Evolutionary conservation across 2,329 filamentous ascomycete species (phyloP), one percentile per base, ranked within the genome.

Genomic region (Xylariaceae sp.): DNA sequence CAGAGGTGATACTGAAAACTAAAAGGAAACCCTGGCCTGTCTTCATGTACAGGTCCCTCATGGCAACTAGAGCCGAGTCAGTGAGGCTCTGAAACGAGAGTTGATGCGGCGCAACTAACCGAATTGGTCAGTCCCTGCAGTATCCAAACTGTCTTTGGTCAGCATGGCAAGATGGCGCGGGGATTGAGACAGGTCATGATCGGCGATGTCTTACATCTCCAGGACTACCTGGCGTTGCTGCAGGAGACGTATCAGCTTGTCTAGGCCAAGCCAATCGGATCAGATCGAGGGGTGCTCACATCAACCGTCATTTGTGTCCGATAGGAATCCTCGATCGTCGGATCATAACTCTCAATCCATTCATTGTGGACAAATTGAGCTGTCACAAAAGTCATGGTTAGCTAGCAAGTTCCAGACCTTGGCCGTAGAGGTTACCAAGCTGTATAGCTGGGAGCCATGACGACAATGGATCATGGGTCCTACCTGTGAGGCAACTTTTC

Each of bases 361-460:
- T 96, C 89, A 77, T 95, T 93, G 75, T 95, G 91, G 49, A 96
- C 92, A 70, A 96, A 96, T 81, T 96, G 92, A 69, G 92, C 92
- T 92, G 69, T 69, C 64, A 66, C 56, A 65, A 64, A 26, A 47
- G 63, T 50, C 12, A 58, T 39, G 39, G 43, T 63, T 55, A 62
- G 63, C 59, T 56, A 61, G 53, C 33, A 41, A 58, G 37, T 16
- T 48, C 33, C 33, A 16, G 53, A 39, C 17, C 28, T 19, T 21
- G 16, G 44, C 46, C 43, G 29, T 39, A 23, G 40, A 43, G 23
- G 23, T 16, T 49, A 31, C 37, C 29, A n/a, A 31, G 43, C 26
- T 26, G 37, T n/a, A 17, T 21, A 21, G 40, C 34, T 41, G 19
- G 29, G 19, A 37, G 37, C 23, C 24, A 60, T 45, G 56, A 57